phyloP scores from a whole-genome alignment of 306 rosid species.

The Cucurbita moschata region DNA sequence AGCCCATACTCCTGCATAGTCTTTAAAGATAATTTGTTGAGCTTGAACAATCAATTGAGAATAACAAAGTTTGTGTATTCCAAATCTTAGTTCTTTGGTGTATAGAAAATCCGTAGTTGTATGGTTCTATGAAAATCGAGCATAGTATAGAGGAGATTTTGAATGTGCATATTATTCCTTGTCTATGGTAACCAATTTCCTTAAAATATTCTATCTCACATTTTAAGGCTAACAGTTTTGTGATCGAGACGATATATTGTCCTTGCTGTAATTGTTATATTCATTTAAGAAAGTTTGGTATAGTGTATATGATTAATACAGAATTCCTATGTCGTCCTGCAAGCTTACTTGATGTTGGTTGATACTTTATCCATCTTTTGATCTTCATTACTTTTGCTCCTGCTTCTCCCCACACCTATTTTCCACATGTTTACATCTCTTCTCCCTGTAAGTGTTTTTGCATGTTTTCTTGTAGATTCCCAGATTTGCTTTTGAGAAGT shows the following conservation, averaged over 20 bases:
- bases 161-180: neutral
- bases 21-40: neutral
- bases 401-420: neutral
- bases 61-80: neutral
- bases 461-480: conserved; percentile 57
- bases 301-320: neutral
- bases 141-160: neutral
- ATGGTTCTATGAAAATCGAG: neutral
- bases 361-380: neutral
- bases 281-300: neutral
- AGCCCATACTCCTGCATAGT: neutral
- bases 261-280: neutral
- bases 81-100: neutral
- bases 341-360: neutral
- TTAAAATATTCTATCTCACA: neutral
- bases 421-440: neutral
- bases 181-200: neutral
- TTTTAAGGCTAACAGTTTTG: neutral
- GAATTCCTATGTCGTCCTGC: neutral
- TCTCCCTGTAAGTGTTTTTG: neutral
- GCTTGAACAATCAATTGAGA: neutral
- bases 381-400: no score
- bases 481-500: conserved; percentile 88
- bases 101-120: neutral
- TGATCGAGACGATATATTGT: neutral